Evolutionary conservation across 2,329 filamentous ascomycete species (phyloP), one percentile per base, ranked within the genome.

Genomic region (Aureobasidium sp.): DNA sequence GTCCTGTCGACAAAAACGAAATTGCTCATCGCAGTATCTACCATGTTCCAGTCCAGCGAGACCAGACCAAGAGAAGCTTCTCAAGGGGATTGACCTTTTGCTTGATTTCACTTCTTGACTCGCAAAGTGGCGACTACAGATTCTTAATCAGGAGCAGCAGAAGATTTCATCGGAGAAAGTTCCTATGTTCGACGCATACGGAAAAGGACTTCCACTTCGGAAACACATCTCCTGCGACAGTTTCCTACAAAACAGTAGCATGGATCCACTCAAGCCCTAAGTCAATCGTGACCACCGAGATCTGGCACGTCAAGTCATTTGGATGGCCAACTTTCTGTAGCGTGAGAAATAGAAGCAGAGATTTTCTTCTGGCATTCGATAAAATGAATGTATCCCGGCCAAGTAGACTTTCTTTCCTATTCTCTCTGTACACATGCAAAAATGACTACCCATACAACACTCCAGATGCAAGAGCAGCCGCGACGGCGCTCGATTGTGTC

Each of bases 161-260:
- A 38, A 38, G 17, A 19, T 21, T 38, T 41, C 14, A 21, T 32
- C 40, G 40, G 25, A 8, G 3, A 6, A 32, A 32, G 14, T 44
- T 22, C 40, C 40, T 21, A 7, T 11, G 7, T 44, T 11, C 11
- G 25, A 32, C 40, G 2, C 2, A 3, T 5, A 3, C 40, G 40
- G 40, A 44, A 21, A 44, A 27, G 22, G 16, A 32, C 17, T 30
- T 44, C 40, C 40, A 17, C 40, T 21, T 3, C 40, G 40, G 40
- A 44, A 21, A 44, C 25, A 19, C 25, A 30, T 44, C 25, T 44
- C 40, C n/a, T n/a, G n/a, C n/a, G n/a, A n/a, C 40, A 44, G 25
- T 10, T 21, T 6, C n/a, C 6, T 32, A 8, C 24, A 32, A 29
- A 21, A 21, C 25, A 25, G 30, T 44, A 25, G 40, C 40, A 30